Evolutionary conservation across 345 rosid species (phyloP), one percentile per base, ranked within the genome.

Genomic region (Citrus sinensis): DNA sequence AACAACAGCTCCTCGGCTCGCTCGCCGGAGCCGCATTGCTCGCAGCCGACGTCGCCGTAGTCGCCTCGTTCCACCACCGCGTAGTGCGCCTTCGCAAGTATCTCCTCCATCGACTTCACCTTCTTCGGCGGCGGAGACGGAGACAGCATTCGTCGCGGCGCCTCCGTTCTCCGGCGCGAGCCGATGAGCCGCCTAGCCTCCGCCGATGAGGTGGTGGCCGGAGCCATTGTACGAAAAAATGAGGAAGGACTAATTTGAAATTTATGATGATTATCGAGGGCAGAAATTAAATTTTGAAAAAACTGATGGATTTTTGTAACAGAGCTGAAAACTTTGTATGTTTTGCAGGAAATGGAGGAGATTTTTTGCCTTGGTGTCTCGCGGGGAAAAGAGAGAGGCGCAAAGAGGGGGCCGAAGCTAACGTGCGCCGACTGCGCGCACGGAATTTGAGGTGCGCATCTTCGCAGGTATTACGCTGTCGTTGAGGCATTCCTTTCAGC

Each of bases 21-120:
- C 16, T 94, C 97, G 46, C 93, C 98, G 4, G 88, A 86, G 71
- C 88, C 85, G 70, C 98, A 91, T 90, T 94, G 86, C 87, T 89
- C 89, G 79, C 97, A 94, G 81, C 39, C 78, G 59, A 89, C 73
- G 76, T 88, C 77, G 65, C 82, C 61, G 84, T 91, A 91, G 71
- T 87, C 89, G n/a, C 77, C 79, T 24, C 78, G 82, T 70, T 82
- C 85, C 79, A 77, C 83, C 83, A 84, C 85, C 7, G 88, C 86
- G 67, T 77, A 85, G 20, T 24, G 37, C 13, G 96, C 91, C 76
- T 73, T 82, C 20, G 88, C 90, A 76, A 91, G 75, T 74, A 92
- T 80, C 42, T 91, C 98, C 19, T 70, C 79, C 79, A 94, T 83
- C 55, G 81, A 77, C 85, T 74, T 91, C 78, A 83, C 60, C 88